Conservation (phyloP, 2,329 filamentous ascomycete species). For the Dothistroma pini region DNA sequence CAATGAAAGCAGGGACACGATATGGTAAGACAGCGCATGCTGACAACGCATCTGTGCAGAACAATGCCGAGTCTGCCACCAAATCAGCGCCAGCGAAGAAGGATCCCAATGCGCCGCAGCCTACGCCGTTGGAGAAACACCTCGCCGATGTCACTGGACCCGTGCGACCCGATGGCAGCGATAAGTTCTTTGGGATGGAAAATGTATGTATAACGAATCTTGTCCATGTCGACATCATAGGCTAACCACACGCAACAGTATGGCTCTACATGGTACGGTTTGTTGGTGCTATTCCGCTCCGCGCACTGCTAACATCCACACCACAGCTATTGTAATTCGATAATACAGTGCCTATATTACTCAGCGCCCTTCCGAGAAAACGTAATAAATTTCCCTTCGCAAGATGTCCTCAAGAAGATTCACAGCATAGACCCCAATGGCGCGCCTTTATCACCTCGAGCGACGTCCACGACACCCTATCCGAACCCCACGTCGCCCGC, state of each 20-base stretch:
- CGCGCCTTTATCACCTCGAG: slow-evolving; percentile 32
- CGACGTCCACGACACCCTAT: slow-evolving; percentile 37
- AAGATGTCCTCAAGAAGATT: slow-evolving; percentile 66
- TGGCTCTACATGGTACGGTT: slow-evolving; percentile 86
- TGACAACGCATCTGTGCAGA: slow-evolving; percentile 36
- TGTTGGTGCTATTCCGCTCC: background rate
- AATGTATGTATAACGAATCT: slow-evolving; percentile 65
- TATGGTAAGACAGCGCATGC: slow-evolving; percentile 6
- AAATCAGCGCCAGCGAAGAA: slow-evolving; percentile 55
- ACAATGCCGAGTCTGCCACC: slow-evolving; percentile 45
- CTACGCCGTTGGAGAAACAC: slow-evolving; percentile 67
- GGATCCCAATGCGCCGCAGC: slow-evolving; percentile 54
- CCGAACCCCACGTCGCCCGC: slow-evolving; percentile 33
- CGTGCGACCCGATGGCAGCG: slow-evolving; percentile 80
- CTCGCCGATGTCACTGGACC: slow-evolving; percentile 78
- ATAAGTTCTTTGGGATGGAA: slow-evolving; percentile 98
- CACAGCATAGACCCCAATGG: slow-evolving; percentile 43
- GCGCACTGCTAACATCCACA: slow-evolving; percentile 11
- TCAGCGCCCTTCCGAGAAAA: slow-evolving; percentile 90
- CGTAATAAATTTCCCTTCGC: slow-evolving; percentile 83
- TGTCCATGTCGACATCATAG: slow-evolving; percentile 1
- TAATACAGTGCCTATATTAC: slow-evolving; percentile 95
- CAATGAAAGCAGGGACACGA: background rate
- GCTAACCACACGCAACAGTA: slow-evolving; percentile 57
- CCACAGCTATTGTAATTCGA: slow-evolving; percentile 92